Conservation (phyloP, 805 yeast genomes). For the Wickerhamomyces canadensis region DNA sequence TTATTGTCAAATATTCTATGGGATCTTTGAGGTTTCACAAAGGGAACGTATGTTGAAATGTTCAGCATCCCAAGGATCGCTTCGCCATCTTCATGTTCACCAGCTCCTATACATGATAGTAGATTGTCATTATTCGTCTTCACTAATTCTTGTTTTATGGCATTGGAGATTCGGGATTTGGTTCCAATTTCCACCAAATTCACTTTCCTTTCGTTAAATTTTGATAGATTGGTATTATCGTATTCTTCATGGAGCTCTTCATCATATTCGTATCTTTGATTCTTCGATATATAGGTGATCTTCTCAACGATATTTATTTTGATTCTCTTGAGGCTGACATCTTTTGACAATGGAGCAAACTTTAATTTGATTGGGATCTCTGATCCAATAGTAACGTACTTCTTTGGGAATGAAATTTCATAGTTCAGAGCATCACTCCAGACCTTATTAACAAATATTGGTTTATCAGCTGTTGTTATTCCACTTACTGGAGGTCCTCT, state of each 20-base stretch:
- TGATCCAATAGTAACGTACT: conserved; percentile 59
- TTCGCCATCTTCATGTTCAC: conserved; percentile 16
- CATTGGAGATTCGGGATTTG: conserved; percentile 33
- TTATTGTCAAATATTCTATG: conserved; percentile 1
- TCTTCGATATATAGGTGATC: conserved; percentile 55
- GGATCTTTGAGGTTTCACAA: conserved; percentile 17
- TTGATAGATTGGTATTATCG: not conserved
- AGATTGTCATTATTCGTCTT: conserved; percentile 54
- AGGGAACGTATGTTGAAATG: conserved; percentile 13
- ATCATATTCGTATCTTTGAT: conserved; percentile 47
- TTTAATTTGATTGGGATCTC: conserved; percentile 57
- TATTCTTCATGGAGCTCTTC: conserved; percentile 18
- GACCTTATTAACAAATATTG: conserved; percentile 66
- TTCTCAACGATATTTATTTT: conserved; percentile 63
- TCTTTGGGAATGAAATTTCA: conserved; percentile 65
- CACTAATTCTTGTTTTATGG: conserved; percentile 58
- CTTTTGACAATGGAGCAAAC: conserved; percentile 60
- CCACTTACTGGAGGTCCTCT: conserved; percentile 37
- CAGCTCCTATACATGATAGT: conserved; percentile 38
- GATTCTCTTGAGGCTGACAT: conserved; percentile 55
- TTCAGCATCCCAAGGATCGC: conserved; percentile 19
- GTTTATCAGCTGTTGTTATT: conserved; percentile 48
- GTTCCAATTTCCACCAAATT: conserved; percentile 63
- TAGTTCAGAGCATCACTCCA: conserved; percentile 73
- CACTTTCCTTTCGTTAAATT: conserved; percentile 42